A percentile compares a stretch with the other conserved stretches of the same genome.
These are phyloP conservation scores for Drechslerella coelobrocha DNA, from an alignment of 2,329 filamentous ascomycete species.

Conservation along the genomic window DNA sequence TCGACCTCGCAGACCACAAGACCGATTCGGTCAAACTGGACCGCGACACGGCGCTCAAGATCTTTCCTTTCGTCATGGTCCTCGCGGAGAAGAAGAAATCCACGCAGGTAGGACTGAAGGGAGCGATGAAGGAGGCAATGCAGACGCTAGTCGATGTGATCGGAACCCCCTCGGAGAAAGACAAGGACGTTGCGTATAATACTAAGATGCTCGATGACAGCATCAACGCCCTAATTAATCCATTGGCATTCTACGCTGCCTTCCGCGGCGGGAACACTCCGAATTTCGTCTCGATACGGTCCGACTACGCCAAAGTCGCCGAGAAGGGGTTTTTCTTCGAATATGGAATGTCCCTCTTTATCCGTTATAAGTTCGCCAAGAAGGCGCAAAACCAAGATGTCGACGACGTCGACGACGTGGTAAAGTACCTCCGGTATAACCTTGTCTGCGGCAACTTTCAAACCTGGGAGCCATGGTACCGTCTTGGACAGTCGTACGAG, in stretches of 20 bases:
- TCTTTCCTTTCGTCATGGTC: slow-evolving; percentile 82
- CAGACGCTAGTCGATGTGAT: slow-evolving; percentile 92
- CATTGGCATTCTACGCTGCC: slow-evolving; percentile 78
- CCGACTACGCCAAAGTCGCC: slow-evolving; percentile 53
- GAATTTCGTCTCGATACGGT: slow-evolving; percentile 69
- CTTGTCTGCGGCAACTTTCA: slow-evolving; percentile 57
- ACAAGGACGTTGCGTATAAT: slow-evolving; percentile 77
- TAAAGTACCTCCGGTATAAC: slow-evolving; percentile 57
- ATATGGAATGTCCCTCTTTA: slow-evolving; percentile 44
- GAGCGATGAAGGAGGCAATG: slow-evolving; percentile 85
- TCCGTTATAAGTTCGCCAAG: slow-evolving; percentile 45
- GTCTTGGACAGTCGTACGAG: slow-evolving; percentile 59
- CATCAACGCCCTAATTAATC: slow-evolving; percentile 82
- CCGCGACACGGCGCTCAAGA: slow-evolving; percentile 76
- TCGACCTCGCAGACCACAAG: slow-evolving; percentile 76
- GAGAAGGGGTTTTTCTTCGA: slow-evolving; percentile 55
- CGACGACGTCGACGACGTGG: slow-evolving; percentile 58
- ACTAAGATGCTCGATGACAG: slow-evolving; percentile 80
- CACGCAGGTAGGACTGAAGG: slow-evolving; percentile 87
- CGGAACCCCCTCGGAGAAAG: slow-evolving; percentile 65
- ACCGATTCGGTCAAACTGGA: slow-evolving; percentile 80
- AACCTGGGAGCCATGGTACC: slow-evolving; percentile 60
- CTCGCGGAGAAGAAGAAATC: slow-evolving; percentile 80
- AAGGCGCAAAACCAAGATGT: slow-evolving; percentile 55
- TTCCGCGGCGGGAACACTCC: slow-evolving; percentile 79